Evolutionary conservation across 192 early-diverging fungal species (phyloP), one percentile per base, ranked within the genome.

Genomic region (Phlyctochytrium planicorne): DNA sequence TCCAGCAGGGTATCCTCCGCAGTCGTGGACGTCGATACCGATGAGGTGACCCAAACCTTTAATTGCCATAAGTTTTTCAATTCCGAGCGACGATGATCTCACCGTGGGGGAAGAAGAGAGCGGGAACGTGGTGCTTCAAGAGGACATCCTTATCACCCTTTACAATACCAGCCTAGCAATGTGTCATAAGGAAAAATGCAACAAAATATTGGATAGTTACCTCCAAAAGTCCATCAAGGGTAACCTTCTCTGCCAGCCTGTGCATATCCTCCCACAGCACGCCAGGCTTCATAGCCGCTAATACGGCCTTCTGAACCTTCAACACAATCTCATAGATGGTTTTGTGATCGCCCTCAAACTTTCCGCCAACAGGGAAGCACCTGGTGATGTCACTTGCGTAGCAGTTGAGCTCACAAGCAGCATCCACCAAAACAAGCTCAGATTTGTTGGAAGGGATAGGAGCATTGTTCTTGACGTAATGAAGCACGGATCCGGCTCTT

Each of bases 351-450:
- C 74, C 68, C 10, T 87, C 81, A 75, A 92, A 95, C 52, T 82
- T 80, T 0, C 89, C 87, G 56, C 88, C 89, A 30, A 89, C 82
- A 0, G 95, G 95, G 81, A 88, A 95, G 14, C 87, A 89, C 31
- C 93, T 84, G 2, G 95, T 97, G 71, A 97, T 92, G 66, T 97
- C 95, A 17, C 87, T 89, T 17, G 91, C 93, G 74, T 97, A 97
- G 78, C 84, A 84, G 50, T 87, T 68, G 53, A 70, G 77, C 63
- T 94, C 91, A 66, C 89, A 90, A 6, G 65, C 80, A 52, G 72
- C 73, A 52, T 81, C 79, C 57, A 77, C 67, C 4, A 96, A 71
- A 27, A 94, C 76, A 66, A 94, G 70, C 59, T 91, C 71, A 14
- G 66, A 2, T 37, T 60, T 60, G 59, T 57, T 52, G 63, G 23